A percentile compares a stretch with the other conserved stretches of the same genome.
Conservation (phyloP, 345 rosid genomes). For the Geranium brycei region DNA sequence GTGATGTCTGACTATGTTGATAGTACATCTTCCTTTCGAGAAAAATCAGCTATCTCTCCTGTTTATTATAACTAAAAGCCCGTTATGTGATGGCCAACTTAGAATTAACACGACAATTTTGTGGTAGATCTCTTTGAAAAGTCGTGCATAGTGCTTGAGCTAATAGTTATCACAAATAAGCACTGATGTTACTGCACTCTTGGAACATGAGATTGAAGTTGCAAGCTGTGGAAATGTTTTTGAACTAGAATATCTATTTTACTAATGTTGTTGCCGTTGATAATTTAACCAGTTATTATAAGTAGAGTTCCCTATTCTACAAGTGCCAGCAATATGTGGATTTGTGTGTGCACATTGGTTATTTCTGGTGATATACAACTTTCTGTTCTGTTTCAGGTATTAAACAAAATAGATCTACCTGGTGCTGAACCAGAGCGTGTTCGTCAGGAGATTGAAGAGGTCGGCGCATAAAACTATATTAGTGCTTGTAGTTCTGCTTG, state of each 20-base stretch:
- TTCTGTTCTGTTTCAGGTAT: slow-evolving; percentile 33
- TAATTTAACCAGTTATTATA: not conserved
- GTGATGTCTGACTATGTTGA: not conserved
- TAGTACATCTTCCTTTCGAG: not conserved
- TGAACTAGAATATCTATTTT: not conserved
- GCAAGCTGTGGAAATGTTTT: not conserved
- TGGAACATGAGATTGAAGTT: not conserved
- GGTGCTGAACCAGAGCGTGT: slow-evolving; percentile 89
- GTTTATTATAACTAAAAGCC: not conserved
- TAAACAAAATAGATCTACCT: slow-evolving; percentile 98
- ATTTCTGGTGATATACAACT: not conserved
- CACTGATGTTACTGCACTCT: not conserved
- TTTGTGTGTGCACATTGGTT: not conserved
- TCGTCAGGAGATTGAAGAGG: slow-evolving; percentile 92
- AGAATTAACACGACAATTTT: not conserved
- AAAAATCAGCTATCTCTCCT: not conserved
- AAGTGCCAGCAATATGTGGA: not conserved
- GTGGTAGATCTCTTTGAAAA: not conserved
- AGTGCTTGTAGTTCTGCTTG: slow-evolving; percentile 3
- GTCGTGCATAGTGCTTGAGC: not conserved
- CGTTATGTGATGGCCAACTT: not conserved
- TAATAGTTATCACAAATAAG: not conserved
- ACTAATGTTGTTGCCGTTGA: not conserved
- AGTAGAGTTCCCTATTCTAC: not conserved
- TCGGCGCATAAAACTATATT: slow-evolving; percentile 32